Base-by-base conservation (phyloP, 345 rosid genomes). In the Sisymbrium irio region DNA sequence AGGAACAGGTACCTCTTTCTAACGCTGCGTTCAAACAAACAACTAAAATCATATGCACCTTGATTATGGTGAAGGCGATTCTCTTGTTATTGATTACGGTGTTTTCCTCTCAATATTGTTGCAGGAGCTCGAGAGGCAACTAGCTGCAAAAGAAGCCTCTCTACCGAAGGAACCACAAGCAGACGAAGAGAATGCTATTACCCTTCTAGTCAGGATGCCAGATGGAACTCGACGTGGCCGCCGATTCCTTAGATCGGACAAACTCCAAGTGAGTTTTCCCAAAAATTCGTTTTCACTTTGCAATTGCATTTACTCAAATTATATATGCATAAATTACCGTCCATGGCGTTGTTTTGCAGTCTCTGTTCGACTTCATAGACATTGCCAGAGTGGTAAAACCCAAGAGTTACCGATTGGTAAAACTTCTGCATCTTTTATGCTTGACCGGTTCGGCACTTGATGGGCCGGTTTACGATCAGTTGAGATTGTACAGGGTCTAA, bases 161-260 rank as follows among this genome's bases (percentile, higher is more conserved):
- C 84, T 96, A 78, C 96, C 98, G 58, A 83, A 71, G 75, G 97
- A 92, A 69, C 99, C 99, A 60, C 79, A 91, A 44, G 70, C 91
- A 36, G 84, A 84, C 65, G 91, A 96, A 75, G 97, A 92, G 72
- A 88, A 88, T 76, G 97, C 96, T 12, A 80, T 96, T 9, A 92
- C 89, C 41, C 96, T 96, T 69, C 80, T 90, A 64, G 97, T 92
- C 62, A 80, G 90, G 55, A 92, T 90, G 98, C 99, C 99, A 51
- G 97, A 92, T 82, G 98, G 98, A 35, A 81, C 87, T 44, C 84
- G 99, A 15, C 87, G 80, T 68, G 98, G 99, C 32, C 96, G 98
- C n/a, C 82, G 99, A 33, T 96, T 96, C 79, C 85, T 85, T 54
- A 96, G 84, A 83, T 85, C 95, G 14, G 89, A 92, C 67, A 85